A percentile compares a stretch with the other conserved stretches of the same genome.
Evolutionary conservation across 495 filamentous ascomycete species (phyloP).

Genomic region (Aspergillus diversus): DNA sequence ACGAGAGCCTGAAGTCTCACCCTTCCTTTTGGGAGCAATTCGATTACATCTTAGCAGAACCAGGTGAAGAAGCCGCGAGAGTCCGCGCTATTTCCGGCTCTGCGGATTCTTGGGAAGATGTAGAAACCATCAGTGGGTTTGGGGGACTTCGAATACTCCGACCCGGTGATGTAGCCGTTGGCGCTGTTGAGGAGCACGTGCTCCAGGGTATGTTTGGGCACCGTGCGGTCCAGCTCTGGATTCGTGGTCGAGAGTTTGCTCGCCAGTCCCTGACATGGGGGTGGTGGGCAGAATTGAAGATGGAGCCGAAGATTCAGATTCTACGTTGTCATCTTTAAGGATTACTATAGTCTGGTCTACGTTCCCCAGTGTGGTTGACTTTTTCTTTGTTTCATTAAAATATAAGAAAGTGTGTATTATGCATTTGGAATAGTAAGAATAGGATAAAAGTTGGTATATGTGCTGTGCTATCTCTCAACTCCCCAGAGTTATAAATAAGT

Average conservation of each 20-base stretch:
- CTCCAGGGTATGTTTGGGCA: slow-evolving; percentile 29
- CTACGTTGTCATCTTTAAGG: slow-evolving; percentile 27
- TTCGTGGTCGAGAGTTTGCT: slow-evolving; percentile 25
- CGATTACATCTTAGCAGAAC: slow-evolving; percentile 79
- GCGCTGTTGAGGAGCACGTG: slow-evolving; percentile 35
- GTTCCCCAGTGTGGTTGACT: too few species aligned
- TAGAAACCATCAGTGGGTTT: slow-evolving; percentile 71
- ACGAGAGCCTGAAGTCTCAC: slow-evolving; percentile 52
- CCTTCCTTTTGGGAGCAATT: slow-evolving; percentile 79
- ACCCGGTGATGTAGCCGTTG: slow-evolving; percentile 49
- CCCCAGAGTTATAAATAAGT: neutral
- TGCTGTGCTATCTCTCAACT: neutral
- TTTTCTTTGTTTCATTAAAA: too few species aligned
- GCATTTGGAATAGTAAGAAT: neutral
- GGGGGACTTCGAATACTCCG: slow-evolving; percentile 67
- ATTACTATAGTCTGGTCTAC: neutral
- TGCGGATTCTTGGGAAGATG: slow-evolving; percentile 67
- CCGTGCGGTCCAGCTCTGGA: slow-evolving; percentile 29
- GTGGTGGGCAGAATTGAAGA: slow-evolving; percentile 49
- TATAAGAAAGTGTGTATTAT: neutral
- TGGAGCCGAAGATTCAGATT: slow-evolving; percentile 44
- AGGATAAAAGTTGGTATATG: neutral
- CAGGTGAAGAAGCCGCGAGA: slow-evolving; percentile 49
- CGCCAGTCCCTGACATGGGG: slow-evolving; percentile 35
- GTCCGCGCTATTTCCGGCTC: slow-evolving; percentile 31